Evolutionary conservation across 176 grass and related monocot species (phyloP), one percentile per base, ranked within the genome.

Genomic region (Oropetium thomaeum): DNA sequence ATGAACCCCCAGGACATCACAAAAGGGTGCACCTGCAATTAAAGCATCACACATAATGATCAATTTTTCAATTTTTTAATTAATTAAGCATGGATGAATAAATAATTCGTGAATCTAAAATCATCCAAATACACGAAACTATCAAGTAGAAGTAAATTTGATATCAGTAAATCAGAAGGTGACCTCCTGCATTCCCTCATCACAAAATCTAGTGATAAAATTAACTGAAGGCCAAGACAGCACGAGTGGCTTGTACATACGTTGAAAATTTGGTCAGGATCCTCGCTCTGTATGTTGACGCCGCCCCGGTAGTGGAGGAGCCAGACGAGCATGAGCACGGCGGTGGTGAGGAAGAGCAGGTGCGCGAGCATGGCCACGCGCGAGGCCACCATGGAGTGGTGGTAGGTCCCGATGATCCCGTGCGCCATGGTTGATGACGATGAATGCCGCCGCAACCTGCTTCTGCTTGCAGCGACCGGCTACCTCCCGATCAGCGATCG

Each of bases 1-100:
- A 98, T 92, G 82, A 94, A 98, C 0, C 96, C 95, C 85, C 90
- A 90, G 9, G 58, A 44, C 91, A 98, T 98, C 71, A 94, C 87
- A 31, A 98, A 82, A 2, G 96, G 96, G 84, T 98, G 91, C 5
- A 98, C 91, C 91, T 95, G 67, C 51, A 64, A 32, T 16, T 5
- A 31, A n/a, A 5, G 43, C 25, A 38, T 12, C 8, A 31, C 16
- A 63, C 29, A 37, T 6, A 52, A 37, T 5, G 20, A 22, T 52
- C 19, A n/a, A n/a, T 23, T 20, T n/a, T n/a, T n/a, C n/a, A n/a
- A n/a, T n/a, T n/a, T n/a, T n/a, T n/a, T n/a, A n/a, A n/a, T n/a
- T n/a, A n/a, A n/a, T n/a, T n/a, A n/a, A n/a, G n/a, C n/a, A n/a
- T n/a, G n/a, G n/a, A n/a, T n/a, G n/a, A n/a, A n/a, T n/a, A n/a